phyloP scores from a whole-genome alignment of 768 basidiomycete species.

The Mycena floridula region DNA sequence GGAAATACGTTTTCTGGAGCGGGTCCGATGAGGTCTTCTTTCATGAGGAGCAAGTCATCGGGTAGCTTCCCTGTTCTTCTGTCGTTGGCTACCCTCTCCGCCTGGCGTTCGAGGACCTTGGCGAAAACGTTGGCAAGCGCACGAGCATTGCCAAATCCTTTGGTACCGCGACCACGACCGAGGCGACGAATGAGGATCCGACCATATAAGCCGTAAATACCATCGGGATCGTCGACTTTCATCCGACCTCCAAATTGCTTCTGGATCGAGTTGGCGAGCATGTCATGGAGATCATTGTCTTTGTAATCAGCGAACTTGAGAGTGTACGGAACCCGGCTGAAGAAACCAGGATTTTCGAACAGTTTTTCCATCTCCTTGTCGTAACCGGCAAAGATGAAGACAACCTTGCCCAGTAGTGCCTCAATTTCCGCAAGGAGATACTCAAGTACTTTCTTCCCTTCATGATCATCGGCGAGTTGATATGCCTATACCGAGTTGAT shows the following conservation, averaged over 20 bases:
- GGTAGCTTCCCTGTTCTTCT: conserved; percentile 31
- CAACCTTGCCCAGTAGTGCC: conserved; percentile 54
- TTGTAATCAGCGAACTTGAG: conserved; percentile 58
- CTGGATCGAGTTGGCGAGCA: conserved; percentile 43
- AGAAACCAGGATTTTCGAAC: conserved; percentile 68
- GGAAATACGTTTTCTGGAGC: conserved; percentile 45
- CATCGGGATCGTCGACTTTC: conserved; percentile 43
- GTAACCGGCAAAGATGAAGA: conserved; percentile 71
- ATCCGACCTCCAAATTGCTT: conserved; percentile 43
- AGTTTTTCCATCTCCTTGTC: conserved; percentile 70
- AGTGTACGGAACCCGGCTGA: conserved; percentile 59
- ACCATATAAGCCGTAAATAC: conserved; percentile 43
- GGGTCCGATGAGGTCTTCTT: conserved; percentile 61
- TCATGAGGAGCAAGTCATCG: conserved; percentile 44
- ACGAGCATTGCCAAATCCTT: conserved; percentile 66
- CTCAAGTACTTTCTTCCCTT: conserved; percentile 57
- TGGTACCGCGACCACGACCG: conserved; percentile 49
- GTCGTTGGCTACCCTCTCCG: conserved; percentile 36
- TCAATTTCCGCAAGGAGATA: conserved; percentile 74
- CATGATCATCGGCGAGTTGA: conserved; percentile 45
- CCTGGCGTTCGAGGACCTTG: conserved; percentile 45
- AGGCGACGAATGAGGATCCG: conserved; percentile 56
- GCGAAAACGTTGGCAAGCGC: conserved; percentile 48
- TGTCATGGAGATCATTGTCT: conserved; percentile 47
- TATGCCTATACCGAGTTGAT: too few species aligned